Conservation (phyloP, 768 basidiomycete genomes). For the Kwoniella europaea region DNA sequence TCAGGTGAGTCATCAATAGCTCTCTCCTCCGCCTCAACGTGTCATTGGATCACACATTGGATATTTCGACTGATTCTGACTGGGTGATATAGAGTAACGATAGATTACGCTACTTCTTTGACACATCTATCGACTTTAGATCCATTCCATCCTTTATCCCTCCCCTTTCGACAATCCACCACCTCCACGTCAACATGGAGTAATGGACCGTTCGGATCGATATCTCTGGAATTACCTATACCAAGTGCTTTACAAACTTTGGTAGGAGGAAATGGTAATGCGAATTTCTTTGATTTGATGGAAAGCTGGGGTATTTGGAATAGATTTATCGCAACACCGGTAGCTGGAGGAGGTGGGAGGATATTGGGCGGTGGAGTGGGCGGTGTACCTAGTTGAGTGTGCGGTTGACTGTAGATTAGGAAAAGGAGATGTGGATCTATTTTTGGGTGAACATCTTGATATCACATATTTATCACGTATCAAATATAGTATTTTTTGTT, state of each 20-base stretch:
- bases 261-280: constrained; percentile 8
- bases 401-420: no score
- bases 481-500: background rate
- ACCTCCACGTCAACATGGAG: constrained; percentile 3
- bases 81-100: constrained; percentile 33
- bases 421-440: background rate
- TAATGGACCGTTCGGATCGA: constrained; percentile 12
- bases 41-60: no score
- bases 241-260: constrained; percentile 28
- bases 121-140: constrained; percentile 28
- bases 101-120: constrained; percentile 46
- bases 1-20: constrained; percentile 34
- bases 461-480: background rate
- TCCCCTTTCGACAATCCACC: constrained; percentile 13
- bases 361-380: background rate
- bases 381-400: constrained; percentile 5
- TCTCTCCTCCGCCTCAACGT: no score
- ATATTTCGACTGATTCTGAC: no score
- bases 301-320: constrained; percentile 26
- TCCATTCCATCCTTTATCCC: constrained; percentile 31
- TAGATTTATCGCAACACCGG: background rate
- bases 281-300: constrained; percentile 49
- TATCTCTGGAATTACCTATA: constrained; percentile 25
- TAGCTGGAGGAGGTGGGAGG: background rate
- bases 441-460: background rate